A percentile compares a stretch with the other conserved stretches of the same genome.
phyloP scores from a whole-genome alignment of 768 basidiomycete species.

The Suillus subluteus region DNA sequence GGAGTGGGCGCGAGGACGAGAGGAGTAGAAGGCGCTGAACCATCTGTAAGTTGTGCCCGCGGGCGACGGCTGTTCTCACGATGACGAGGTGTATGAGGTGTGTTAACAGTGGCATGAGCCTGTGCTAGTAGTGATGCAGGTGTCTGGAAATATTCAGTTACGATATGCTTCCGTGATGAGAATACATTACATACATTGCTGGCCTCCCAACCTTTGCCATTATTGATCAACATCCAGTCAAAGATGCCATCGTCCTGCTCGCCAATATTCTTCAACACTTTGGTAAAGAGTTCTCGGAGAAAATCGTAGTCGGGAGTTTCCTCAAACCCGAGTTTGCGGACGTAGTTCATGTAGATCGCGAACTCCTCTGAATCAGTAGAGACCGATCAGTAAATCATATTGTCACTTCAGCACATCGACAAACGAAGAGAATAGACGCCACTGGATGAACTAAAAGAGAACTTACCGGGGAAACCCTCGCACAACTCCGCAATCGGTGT shows the following conservation, averaged over 20 bases:
- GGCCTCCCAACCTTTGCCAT: slow-evolving; percentile 96
- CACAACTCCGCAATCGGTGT: slow-evolving; percentile 91
- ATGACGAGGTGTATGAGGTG: slow-evolving; percentile 55
- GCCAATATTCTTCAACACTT: slow-evolving; percentile 84
- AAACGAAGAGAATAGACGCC: slow-evolving; percentile 6
- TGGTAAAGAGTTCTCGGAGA: slow-evolving; percentile 90
- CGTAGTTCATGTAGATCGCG: slow-evolving; percentile 98
- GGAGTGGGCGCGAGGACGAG: slow-evolving; percentile 69
- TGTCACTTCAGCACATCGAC: slow-evolving; percentile 1
- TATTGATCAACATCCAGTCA: slow-evolving; percentile 96
- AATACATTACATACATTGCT: slow-evolving; percentile 60
- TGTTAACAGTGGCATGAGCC: slow-evolving; percentile 58
- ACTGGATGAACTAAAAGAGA: slow-evolving; percentile 6
- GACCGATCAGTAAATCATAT: slow-evolving; percentile 10
- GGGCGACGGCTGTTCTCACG: slow-evolving; percentile 62
- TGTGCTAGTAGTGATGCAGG: slow-evolving; percentile 48
- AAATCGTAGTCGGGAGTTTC: slow-evolving; percentile 99
- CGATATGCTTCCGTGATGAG: slow-evolving; percentile 2
- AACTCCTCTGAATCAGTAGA: slow-evolving; percentile 77
- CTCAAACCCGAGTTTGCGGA: slow-evolving; percentile 97
- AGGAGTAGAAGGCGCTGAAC: slow-evolving; percentile 55
- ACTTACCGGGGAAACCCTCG: slow-evolving; percentile 90
- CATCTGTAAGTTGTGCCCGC: slow-evolving; percentile 59
- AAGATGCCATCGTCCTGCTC: slow-evolving; percentile 92
- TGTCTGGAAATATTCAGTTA: slow-evolving; percentile 36